Percentiles rank a stretch among this genome's conserved stretches.
Conservation (phyloP, 2,329 filamentous ascomycete genomes). For the Xylogone sp. region DNA sequence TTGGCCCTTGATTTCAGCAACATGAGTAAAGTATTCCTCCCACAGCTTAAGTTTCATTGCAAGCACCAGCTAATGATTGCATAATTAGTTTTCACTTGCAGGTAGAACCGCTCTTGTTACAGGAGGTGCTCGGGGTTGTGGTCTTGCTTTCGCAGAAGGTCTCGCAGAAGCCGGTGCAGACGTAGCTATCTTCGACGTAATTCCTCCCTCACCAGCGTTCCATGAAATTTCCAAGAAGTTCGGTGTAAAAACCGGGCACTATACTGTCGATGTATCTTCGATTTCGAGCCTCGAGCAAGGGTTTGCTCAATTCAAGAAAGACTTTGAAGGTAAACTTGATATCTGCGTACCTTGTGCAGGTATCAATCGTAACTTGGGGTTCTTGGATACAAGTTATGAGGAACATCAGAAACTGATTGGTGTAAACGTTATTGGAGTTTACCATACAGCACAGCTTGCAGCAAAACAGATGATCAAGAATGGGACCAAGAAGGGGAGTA, state of each 20-base stretch:
- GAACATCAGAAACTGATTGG: slow-evolving; percentile 37
- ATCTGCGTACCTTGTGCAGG: slow-evolving; percentile 42
- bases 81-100: slow-evolving; percentile 44
- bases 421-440: slow-evolving; percentile 46
- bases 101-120: slow-evolving; percentile 42
- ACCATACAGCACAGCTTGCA: slow-evolving; percentile 32
- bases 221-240: slow-evolving; percentile 36
- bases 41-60: neutral
- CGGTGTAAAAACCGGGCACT: slow-evolving; percentile 37
- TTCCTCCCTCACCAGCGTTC: slow-evolving; percentile 35
- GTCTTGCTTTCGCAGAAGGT: slow-evolving; percentile 39
- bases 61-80: neutral
- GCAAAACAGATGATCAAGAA: slow-evolving; percentile 35
- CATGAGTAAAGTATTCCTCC: slow-evolving; percentile 2
- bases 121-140: slow-evolving; percentile 41
- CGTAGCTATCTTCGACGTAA: slow-evolving; percentile 42
- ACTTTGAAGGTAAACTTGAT: slow-evolving; percentile 33
- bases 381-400: slow-evolving; percentile 39
- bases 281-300: slow-evolving; percentile 23
- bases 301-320: slow-evolving; percentile 27
- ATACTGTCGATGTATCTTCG: slow-evolving; percentile 36
- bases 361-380: slow-evolving; percentile 39
- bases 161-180: slow-evolving; percentile 42
- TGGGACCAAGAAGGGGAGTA: slow-evolving; percentile 46
- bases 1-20: neutral